These are phyloP conservation scores for Lagenaria siceraria DNA, from an alignment of 306 rosid genomes.

Conservation along the genomic window DNA sequence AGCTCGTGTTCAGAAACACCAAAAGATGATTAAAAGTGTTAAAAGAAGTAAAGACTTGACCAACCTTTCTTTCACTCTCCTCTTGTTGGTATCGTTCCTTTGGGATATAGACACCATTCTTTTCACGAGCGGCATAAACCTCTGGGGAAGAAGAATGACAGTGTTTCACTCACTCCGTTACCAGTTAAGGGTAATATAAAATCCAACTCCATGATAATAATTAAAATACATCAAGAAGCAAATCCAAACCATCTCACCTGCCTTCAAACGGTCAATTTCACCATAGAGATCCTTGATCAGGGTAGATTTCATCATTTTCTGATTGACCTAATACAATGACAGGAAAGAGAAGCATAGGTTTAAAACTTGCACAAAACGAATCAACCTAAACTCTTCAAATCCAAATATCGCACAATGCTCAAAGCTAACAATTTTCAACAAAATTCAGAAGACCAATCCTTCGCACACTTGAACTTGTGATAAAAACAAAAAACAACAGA, in stretches of 20 bases:
- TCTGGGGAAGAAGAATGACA: constrained; percentile 31
- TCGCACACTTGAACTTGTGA: not conserved
- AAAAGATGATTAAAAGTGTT: too few relatives aligned
- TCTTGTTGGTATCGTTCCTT: constrained; percentile 88
- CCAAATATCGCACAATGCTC: not conserved
- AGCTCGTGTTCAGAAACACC: not conserved
- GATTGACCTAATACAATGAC: constrained; percentile 45
- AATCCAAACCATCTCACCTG: constrained; percentile 36
- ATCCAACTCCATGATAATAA: not conserved
- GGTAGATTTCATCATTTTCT: constrained; percentile 97
- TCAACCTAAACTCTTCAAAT: not conserved
- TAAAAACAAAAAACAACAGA: not conserved
- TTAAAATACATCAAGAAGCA: not conserved
- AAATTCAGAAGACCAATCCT: not conserved
- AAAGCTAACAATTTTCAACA: not conserved
- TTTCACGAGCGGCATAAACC: constrained; percentile 96
- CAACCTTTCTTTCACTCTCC: constrained; percentile 85
- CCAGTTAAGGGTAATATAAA: not conserved
- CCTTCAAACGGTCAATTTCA: constrained; percentile 91
- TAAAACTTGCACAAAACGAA: not conserved
- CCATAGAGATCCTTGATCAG: constrained; percentile 95
- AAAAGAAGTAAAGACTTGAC: too few relatives aligned
- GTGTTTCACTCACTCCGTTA: not conserved
- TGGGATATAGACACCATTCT: constrained; percentile 90
- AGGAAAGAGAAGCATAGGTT: not conserved